phyloP scores from a whole-genome alignment of 164 flowering plant species.

The Sextonia rubra region DNA sequence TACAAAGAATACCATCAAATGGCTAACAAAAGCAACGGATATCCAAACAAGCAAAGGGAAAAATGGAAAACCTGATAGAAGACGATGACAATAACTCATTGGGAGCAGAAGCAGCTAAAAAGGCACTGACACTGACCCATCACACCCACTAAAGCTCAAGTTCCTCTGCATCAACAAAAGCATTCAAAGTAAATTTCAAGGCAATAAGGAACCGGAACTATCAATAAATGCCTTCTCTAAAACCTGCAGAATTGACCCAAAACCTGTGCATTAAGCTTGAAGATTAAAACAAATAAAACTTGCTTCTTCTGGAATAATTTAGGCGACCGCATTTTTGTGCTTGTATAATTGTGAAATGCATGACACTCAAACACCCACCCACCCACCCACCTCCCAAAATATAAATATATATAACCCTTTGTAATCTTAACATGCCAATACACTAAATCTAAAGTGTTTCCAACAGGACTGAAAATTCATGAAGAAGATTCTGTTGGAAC shows the following conservation, averaged over 20 bases:
- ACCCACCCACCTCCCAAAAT: no score
- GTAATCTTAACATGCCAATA: no score
- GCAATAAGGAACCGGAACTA: not conserved
- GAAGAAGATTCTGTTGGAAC: not conserved
- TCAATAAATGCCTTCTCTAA: not conserved
- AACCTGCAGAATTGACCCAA: not conserved
- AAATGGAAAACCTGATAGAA: constrained; percentile 14
- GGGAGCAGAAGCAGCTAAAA: constrained; percentile 92
- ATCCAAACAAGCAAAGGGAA: constrained; percentile 27
- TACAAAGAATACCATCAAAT: constrained; percentile 48
- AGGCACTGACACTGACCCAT: constrained; percentile 73
- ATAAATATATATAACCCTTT: no score
- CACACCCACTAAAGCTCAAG: constrained; percentile 16
- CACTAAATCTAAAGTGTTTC: not conserved
- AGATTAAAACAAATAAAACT: no score
- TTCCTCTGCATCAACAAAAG: constrained; percentile 27
- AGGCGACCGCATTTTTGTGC: no score
- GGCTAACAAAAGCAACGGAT: constrained; percentile 26
- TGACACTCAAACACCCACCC: no score
- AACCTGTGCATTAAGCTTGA: no score
- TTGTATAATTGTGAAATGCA: no score
- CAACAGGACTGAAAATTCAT: not conserved
- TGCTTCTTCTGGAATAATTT: no score
- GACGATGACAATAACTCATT: constrained; percentile 28
- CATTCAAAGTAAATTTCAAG: constrained; percentile 1